Evolutionary conservation across 108 stramenopile genomes (phyloP).

Genomic region (Aurantiochytrium sp.): DNA sequence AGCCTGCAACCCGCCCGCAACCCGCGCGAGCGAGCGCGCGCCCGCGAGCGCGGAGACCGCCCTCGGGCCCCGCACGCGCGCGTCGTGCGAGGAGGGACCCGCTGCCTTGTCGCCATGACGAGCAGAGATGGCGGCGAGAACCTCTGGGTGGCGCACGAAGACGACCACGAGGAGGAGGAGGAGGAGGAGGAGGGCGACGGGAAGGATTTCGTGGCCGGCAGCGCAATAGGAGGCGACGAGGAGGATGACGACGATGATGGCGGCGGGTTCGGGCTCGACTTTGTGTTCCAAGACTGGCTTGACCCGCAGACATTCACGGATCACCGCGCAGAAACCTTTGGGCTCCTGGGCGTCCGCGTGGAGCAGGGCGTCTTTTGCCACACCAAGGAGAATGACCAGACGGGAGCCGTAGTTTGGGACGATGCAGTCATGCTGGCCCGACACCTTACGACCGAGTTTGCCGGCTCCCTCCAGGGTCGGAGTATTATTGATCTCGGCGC

Average conservation of each 20-base stretch:
- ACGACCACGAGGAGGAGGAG: neutral
- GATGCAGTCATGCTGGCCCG: conserved; percentile 7
- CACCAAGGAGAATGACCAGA: neutral
- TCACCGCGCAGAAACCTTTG: neutral
- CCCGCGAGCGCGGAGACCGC: no score
- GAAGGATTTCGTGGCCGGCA: neutral
- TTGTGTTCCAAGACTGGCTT: conserved; percentile 24
- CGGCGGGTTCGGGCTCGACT: neutral
- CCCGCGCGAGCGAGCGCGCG: no score
- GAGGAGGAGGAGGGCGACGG: neutral
- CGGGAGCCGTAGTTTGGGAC: conserved; percentile 22
- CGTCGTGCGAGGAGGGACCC: no score
- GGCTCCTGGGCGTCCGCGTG: neutral
- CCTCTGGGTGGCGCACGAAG: no score
- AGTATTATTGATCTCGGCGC: neutral
- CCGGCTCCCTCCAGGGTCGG: neutral
- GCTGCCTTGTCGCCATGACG: no score
- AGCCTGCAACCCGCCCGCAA: no score
- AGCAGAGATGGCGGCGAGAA: no score
- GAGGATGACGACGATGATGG: conserved; percentile 15
- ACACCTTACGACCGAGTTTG: neutral
- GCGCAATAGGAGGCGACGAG: neutral
- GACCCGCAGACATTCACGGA: neutral
- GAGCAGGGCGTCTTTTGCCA: conserved; percentile 7
- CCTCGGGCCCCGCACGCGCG: no score